Evolutionary conservation across 768 basidiomycete genomes (phyloP), one percentile per base, ranked within the genome.

Genomic region (Boletus reticulatus): DNA sequence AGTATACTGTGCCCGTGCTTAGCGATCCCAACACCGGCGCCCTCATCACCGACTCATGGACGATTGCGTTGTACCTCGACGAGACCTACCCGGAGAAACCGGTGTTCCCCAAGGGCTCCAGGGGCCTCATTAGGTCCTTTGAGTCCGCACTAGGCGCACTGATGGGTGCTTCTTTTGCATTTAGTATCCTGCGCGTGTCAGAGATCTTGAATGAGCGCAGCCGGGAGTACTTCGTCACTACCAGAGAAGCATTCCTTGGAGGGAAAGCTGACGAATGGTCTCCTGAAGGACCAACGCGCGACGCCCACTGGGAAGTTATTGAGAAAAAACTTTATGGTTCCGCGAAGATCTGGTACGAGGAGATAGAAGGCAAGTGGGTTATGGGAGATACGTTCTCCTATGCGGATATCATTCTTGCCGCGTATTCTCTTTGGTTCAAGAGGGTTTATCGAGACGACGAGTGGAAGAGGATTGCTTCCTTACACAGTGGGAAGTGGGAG

Each of bases 251-350:
- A 3, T n/a, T 9, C 4, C 67, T 74, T 44, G 76, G 75, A 6
- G 66, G 57, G 42, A 62, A 65, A 14, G 56, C 83, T 48, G 77
- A 79, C 24, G 72, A 78, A 32, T 57, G 79, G 32, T 65, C 66
- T 7, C 74, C 76, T 0, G 67, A 64, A 43, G 73, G 74, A 6
- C 72, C 74, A 12, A 64, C 55, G 46, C 62, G 71, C 16, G 66
- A 66, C 7, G 69, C 48, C 11, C 67, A 72, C 41, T 75, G 63
- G 70, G 44, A 16, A n/a, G 37, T 27, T 38, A 42, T 63, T 0
- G 61, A 72, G 58, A 58, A 61, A 44, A n/a, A 14, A 10, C 58
- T 17, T 7, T 51, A 52, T 44, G 31, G 43, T 27, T 52, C 52
- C 1, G 48, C 43, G 12, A 62, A 63, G 44, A 51, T 10, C 24